Percentiles rank a stretch among this genome's conserved stretches.
These are phyloP conservation scores for Priceomyces fermenticarens DNA, from an alignment of 805 yeast genomes.

Conservation along the genomic window DNA sequence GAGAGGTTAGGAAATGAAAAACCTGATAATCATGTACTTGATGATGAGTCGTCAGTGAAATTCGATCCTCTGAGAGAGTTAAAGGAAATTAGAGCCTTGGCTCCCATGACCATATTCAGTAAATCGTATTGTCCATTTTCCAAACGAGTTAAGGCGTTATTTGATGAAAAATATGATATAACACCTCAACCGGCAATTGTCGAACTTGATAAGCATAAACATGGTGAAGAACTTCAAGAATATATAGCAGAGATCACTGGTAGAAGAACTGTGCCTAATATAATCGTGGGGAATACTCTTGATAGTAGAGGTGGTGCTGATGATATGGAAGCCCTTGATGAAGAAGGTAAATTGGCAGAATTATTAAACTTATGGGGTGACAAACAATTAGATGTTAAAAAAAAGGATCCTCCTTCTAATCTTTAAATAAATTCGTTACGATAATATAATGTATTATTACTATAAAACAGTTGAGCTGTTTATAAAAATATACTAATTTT, in stretches of 20 bases:
- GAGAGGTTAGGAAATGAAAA: constrained; percentile 33
- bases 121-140: constrained; percentile 72
- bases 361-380: constrained; percentile 64
- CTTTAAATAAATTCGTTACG: constrained; percentile 12
- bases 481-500: constrained; percentile 3
- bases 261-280: constrained; percentile 87
- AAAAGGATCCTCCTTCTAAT: constrained; percentile 58
- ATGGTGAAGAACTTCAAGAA: constrained; percentile 73
- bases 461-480: constrained; percentile 4
- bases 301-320: constrained; percentile 84
- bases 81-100: constrained; percentile 50
- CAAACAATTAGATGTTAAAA: constrained; percentile 45
- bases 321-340: constrained; percentile 66
- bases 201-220: constrained; percentile 76
- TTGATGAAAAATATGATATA: constrained; percentile 61
- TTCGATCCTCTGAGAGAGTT: constrained; percentile 43
- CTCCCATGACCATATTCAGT: constrained; percentile 66
- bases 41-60: constrained; percentile 26
- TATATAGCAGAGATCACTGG: constrained; percentile 69
- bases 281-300: constrained; percentile 61
- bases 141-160: constrained; percentile 61
- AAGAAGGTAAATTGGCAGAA: constrained; percentile 49
- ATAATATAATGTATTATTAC: constrained; percentile 5
- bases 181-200: constrained; percentile 71
- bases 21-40: constrained; percentile 38